Conservation (phyloP, 2,329 filamentous ascomycete genomes). For the Colletotrichum phormii region DNA sequence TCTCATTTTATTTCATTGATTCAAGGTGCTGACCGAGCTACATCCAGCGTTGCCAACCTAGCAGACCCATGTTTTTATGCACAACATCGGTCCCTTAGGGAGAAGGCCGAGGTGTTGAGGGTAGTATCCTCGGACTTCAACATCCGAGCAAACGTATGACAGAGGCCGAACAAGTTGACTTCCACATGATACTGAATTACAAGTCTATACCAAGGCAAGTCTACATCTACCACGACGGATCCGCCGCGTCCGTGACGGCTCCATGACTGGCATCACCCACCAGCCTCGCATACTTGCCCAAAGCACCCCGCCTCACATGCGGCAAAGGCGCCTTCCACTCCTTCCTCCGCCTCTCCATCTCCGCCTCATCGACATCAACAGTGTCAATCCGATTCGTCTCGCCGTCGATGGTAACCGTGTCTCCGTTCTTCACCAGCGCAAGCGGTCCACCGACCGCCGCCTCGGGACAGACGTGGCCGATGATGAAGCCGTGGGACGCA, state of each 20-base stretch:
- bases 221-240: conserved; percentile 39
- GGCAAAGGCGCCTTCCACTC: conserved; percentile 79
- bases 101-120: neutral
- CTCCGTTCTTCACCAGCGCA: conserved; percentile 82
- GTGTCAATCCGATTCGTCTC: conserved; percentile 79
- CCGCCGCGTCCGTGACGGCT: conserved; percentile 79
- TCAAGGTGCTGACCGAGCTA: no score
- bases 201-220: neutral
- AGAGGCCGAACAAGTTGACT: neutral
- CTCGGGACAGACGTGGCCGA: conserved; percentile 93
- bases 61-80: no score
- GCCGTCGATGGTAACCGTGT: conserved; percentile 88
- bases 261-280: conserved; percentile 94
- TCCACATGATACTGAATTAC: neutral
- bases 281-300: conserved; percentile 90
- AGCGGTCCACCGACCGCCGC: conserved; percentile 91
- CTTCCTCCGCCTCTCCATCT: conserved; percentile 72
- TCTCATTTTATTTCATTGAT: no score
- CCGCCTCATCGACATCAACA: conserved; percentile 73
- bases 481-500: conserved; percentile 91
- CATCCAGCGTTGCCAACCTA: no score
- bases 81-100: neutral
- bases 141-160: neutral
- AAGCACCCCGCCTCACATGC: conserved; percentile 81
- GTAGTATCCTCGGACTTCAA: neutral